A percentile compares a stretch with the other conserved stretches of the same genome.
Evolutionary conservation across 108 stramenopile genomes (phyloP).

Genomic region (Cyclostephanos tholiformis): DNA sequence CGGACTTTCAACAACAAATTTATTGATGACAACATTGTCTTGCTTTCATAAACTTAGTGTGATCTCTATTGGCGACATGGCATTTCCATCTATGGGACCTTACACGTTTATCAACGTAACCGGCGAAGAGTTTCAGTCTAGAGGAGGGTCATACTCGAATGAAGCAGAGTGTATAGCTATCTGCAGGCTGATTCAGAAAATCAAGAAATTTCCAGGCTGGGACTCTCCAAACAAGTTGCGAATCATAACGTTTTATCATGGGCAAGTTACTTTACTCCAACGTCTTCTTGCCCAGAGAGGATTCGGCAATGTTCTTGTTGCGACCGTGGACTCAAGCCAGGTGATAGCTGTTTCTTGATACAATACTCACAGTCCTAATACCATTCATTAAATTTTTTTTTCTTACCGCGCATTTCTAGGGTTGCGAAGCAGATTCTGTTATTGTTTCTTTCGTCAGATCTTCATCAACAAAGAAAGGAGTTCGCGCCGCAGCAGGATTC

Average conservation of each 20-base stretch:
- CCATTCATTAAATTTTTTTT: too few relatives aligned
- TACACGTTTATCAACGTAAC: slow-evolving; percentile 68
- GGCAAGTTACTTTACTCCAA: slow-evolving; percentile 71
- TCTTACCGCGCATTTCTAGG: slow-evolving; percentile 12
- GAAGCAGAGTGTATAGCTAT: slow-evolving; percentile 64
- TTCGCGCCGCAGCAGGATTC: slow-evolving; percentile 63
- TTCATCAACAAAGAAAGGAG: slow-evolving; percentile 36
- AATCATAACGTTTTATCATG: slow-evolving; percentile 88
- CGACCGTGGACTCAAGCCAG: slow-evolving; percentile 84
- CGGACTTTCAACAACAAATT: too few relatives aligned
- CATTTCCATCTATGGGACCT: slow-evolving; percentile 38
- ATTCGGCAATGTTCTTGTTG: slow-evolving; percentile 58
- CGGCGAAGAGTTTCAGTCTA: slow-evolving; percentile 43
- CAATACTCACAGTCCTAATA: too few relatives aligned
- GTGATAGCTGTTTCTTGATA: too few relatives aligned
- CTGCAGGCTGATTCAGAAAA: slow-evolving; percentile 54
- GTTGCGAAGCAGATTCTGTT: slow-evolving; percentile 84
- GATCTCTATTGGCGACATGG: slow-evolving; percentile 33
- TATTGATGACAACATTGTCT: not conserved
- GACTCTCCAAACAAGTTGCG: slow-evolving; percentile 65
- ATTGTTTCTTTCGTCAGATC: slow-evolving; percentile 82
- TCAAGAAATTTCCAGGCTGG: slow-evolving; percentile 47
- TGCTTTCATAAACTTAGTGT: not conserved
- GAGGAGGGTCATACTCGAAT: slow-evolving; percentile 73
- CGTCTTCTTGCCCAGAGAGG: slow-evolving; percentile 49